A percentile compares a stretch with the other conserved stretches of the same genome.
These are phyloP conservation scores for Viola pubescens DNA, from an alignment of 441 rosid species.

Conservation along the genomic window DNA sequence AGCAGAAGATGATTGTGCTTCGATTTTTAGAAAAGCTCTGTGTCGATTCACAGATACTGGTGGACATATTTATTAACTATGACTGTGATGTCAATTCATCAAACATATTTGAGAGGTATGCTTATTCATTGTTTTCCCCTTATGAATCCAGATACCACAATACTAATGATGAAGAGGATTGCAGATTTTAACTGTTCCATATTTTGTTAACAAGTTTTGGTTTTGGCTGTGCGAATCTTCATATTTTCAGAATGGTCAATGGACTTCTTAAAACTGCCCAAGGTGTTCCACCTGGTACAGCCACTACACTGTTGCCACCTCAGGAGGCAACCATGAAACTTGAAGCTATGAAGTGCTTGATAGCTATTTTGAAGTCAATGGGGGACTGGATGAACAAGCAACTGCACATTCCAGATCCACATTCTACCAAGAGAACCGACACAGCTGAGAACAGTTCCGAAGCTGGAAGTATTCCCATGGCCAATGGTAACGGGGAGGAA, in stretches of 20 bases:
- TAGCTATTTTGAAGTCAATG: constrained; percentile 87
- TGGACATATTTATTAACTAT: constrained; percentile 93
- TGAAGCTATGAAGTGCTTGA: constrained; percentile 96
- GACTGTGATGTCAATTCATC: constrained; percentile 99
- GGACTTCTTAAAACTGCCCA: constrained; percentile 99
- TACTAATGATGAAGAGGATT: constrained; percentile 7
- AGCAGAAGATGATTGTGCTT: constrained; percentile 98
- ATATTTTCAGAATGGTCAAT: constrained; percentile 74
- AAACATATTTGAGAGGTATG: constrained; percentile 96
- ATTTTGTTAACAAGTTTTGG: neutral
- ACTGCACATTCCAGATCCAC: constrained; percentile 73
- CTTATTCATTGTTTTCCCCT: neutral
- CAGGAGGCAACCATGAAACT: constrained; percentile 89
- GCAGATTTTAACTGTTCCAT: neutral
- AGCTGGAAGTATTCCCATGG: constrained; percentile 47
- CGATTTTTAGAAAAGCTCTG: constrained; percentile 92
- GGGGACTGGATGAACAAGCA: constrained; percentile 99
- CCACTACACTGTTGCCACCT: constrained; percentile 71
- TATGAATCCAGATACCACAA: constrained; percentile 7
- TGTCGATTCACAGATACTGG: constrained; percentile 93
- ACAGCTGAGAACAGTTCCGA: constrained; percentile 51
- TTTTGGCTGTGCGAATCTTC: neutral
- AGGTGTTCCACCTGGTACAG: constrained; percentile 78
- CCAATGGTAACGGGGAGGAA: constrained; percentile 81
- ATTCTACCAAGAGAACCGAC: constrained; percentile 56